Base-by-base conservation (phyloP, 177 flowering plant genomes). In the Vitis hybrid region DNA sequence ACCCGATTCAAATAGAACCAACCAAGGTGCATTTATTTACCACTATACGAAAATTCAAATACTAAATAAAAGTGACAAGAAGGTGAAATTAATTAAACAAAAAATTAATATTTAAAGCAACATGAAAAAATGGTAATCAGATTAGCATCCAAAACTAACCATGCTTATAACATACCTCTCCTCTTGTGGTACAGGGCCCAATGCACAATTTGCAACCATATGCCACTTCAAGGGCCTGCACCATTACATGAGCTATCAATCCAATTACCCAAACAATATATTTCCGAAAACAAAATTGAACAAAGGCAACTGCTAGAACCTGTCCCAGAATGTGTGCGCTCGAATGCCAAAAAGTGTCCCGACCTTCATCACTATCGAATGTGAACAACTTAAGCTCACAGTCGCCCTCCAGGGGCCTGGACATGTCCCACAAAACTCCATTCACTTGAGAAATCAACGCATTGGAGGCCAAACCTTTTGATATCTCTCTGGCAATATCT, bases 271-370 rank as follows among this genome's bases (percentile, higher is more conserved):
- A 62, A 70, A 56, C n/a, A 32, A 57, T 55, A 61, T 10, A 0
- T 6, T 5, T 26, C 4, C 32, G 55, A 17, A 50, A 10, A 13
- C n/a, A 9, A 39, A 55, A n/a, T 52, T 2, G 59, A 54, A 26
- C 3, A 57, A 51, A 14, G 18, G 55, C 2, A 52, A 23, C 15
- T 18, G 51, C 60, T 6, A 2, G 11, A 17, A 91, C 98, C 94
- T 96, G 83, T 17, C 98, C 98, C 18, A 96, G 92, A 70, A 96
- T 96, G 76, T 94, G 98, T 45, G 99, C 99, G 62, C 97, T 96
- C 1, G 99, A 96, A 77, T 96, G 99, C 98, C 99, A 93, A 60
- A 96, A 85, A 1, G 99, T 96, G 57, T 96, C 98, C 0, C 98
- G 86, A 10, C 99, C 99, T 78, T 91, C 95, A 54, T 91, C 94